Evolutionary conservation across 768 basidiomycete genomes (phyloP), one percentile per base, ranked within the genome.

Genomic region (Thelephora ganbajun): DNA sequence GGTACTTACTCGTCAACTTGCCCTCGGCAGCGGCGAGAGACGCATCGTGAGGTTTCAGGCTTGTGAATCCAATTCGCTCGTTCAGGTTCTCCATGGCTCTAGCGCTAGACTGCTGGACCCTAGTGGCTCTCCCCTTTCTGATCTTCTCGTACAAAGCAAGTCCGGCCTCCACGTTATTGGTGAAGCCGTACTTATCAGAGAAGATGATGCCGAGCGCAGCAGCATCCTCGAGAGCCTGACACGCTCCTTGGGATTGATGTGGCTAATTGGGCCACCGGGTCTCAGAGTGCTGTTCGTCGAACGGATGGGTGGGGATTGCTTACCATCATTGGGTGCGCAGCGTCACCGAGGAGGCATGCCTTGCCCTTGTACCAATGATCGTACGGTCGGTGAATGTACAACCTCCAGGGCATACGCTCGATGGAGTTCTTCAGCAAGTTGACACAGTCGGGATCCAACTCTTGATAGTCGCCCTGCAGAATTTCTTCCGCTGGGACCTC

Each of bases 361-460:
- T 39, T 39, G 37, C 37, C 39, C 12, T 14, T 16, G 22, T 41
- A 14, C 39, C 39, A n/a, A 6, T 14, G 7, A 6, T 46, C 45
- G 45, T 64, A 64, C 6, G 63, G 61, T 43, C 62, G 60, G 45
- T 64, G 63, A 22, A 61, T 56, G 47, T 64, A 64, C 12, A 64
- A 53, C 13, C 63, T 55, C 63, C 63, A 64, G 12, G 63, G 63
- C 63, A 63, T 64, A 6, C 63, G 57, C 7, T 64, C 63, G 44
- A 57, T 50, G 16, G 61, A 60, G 42, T 60, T 54, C 53, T 55
- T 55, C 33, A 61, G 48, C 22, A 64, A 51, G 30, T 52, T 57
- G 14, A 56, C 43, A 41, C 63, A 64, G 22, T 63, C 54, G 3
- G 61, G 58, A 36, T 64, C 63, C n/a, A 64, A 55, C 33, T 61